A percentile compares a stretch with the other conserved stretches of the same genome.
These are phyloP conservation scores for Fusarium longipes DNA, from an alignment of 2,329 filamentous ascomycete species.

Conservation along the genomic window DNA sequence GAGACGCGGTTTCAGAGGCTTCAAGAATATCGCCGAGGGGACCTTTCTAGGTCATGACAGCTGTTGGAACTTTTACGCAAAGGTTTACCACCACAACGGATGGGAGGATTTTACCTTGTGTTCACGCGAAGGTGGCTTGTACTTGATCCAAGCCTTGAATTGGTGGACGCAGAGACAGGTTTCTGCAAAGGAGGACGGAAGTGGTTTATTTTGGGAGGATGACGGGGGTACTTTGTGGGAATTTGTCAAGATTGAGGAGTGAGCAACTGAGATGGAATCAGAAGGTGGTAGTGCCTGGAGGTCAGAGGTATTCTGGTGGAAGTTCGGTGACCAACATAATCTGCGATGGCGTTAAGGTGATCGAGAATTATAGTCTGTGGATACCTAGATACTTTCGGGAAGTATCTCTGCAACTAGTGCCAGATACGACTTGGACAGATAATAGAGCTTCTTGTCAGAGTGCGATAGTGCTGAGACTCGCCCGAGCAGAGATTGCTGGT, in stretches of 20 bases:
- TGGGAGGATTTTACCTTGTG: conserved; percentile 1
- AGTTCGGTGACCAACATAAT: too few relatives aligned
- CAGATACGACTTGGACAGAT: too few relatives aligned
- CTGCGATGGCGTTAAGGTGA: too few relatives aligned
- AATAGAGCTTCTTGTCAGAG: too few relatives aligned
- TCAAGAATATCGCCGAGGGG: neutral
- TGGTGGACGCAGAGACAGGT: conserved; percentile 6
- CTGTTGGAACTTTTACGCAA: neutral
- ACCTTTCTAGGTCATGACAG: neutral
- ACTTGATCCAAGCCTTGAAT: neutral
- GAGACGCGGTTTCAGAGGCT: neutral
- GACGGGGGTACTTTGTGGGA: neutral
- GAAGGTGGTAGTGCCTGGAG: too few relatives aligned
- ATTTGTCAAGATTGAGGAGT: neutral
- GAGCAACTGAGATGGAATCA: neutral
- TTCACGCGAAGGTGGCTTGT: neutral
- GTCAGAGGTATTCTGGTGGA: too few relatives aligned
- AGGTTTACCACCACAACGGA: neutral
- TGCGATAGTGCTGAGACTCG: too few relatives aligned
- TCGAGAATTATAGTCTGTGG: too few relatives aligned
- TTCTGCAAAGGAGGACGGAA: neutral
- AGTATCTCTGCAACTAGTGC: too few relatives aligned
- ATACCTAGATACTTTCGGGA: too few relatives aligned
- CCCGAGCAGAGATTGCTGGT: too few relatives aligned
- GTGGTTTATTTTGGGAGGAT: neutral